Conservation (phyloP, 148 eudicot species). For the Arctostaphylos glauca region DNA sequence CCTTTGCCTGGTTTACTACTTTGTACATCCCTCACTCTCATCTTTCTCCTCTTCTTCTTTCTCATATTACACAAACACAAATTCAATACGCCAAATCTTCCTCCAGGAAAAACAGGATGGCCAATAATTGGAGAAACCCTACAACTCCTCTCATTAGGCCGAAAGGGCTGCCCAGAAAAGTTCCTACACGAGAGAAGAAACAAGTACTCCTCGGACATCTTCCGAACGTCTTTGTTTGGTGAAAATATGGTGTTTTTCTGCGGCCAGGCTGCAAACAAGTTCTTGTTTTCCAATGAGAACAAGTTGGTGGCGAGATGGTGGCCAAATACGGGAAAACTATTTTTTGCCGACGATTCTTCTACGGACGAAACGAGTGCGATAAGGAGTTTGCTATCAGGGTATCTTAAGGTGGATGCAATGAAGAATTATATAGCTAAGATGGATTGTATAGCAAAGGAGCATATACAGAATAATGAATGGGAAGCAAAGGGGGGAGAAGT, state of each 20-base stretch:
- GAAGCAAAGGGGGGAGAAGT: not conserved
- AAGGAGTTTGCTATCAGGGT: not conserved
- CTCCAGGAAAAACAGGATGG: not conserved
- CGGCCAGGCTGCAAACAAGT: not conserved
- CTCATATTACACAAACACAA: not conserved
- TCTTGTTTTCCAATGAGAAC: conserved; percentile 1
- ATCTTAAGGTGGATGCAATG: not conserved
- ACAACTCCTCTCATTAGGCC: not conserved
- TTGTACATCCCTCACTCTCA: not conserved
- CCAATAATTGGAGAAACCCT: conserved; percentile 7
- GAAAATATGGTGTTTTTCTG: not conserved
- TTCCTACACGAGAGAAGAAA: not conserved
- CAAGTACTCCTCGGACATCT: not conserved
- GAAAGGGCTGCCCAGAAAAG: not conserved
- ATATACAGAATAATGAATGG: not conserved
- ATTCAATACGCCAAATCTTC: not conserved
- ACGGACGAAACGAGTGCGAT: not conserved
- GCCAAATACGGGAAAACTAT: not conserved
- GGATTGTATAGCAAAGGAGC: not conserved
- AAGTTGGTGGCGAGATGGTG: not conserved
- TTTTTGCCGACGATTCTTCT: not conserved
- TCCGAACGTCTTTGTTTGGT: conserved; percentile 1
- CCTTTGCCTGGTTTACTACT: not conserved
- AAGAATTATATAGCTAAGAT: not conserved
- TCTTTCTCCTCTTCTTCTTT: not conserved